phyloP scores from a whole-genome alignment of 805 yeast species.

The Yamadazyma phyllophila region DNA sequence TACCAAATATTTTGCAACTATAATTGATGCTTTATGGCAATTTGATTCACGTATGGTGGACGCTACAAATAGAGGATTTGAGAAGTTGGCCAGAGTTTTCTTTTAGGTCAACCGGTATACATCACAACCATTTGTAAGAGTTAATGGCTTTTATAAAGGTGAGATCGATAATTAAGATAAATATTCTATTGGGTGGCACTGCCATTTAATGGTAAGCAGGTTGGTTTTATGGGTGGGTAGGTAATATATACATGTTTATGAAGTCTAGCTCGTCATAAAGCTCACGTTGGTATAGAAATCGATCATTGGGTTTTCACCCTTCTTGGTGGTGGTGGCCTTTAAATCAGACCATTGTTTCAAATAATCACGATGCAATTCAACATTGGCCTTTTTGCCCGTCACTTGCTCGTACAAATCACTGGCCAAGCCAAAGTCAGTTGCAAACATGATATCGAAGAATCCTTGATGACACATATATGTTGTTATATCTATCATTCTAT shows the following conservation, averaged over 20 bases:
- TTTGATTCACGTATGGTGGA: slow-evolving; percentile 18
- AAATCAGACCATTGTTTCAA: slow-evolving; percentile 69
- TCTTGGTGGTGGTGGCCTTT: slow-evolving; percentile 62
- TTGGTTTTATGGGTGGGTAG: neutral
- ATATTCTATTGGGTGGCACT: too few relatives aligned
- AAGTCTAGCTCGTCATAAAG: slow-evolving; percentile 39
- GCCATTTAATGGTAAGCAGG: neutral
- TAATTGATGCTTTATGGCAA: slow-evolving; percentile 4
- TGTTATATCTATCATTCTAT: slow-evolving; percentile 64
- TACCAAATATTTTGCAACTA: slow-evolving; percentile 3
- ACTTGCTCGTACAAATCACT: slow-evolving; percentile 61
- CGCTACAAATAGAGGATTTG: slow-evolving; percentile 24
- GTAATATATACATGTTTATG: neutral
- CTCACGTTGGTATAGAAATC: slow-evolving; percentile 74
- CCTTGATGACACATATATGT: slow-evolving; percentile 86
- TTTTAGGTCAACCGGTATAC: neutral
- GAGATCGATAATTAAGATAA: neutral
- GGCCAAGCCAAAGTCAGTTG: slow-evolving; percentile 69
- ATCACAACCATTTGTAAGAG: neutral
- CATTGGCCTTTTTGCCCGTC: slow-evolving; percentile 56
- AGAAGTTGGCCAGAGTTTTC: slow-evolving; percentile 14
- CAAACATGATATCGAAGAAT: slow-evolving; percentile 81
- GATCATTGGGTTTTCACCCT: slow-evolving; percentile 84
- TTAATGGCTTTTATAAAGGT: neutral
- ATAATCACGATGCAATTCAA: slow-evolving; percentile 62